Conservation (phyloP, 164 flowering plant genomes). For the Umbilicus rupestris region DNA sequence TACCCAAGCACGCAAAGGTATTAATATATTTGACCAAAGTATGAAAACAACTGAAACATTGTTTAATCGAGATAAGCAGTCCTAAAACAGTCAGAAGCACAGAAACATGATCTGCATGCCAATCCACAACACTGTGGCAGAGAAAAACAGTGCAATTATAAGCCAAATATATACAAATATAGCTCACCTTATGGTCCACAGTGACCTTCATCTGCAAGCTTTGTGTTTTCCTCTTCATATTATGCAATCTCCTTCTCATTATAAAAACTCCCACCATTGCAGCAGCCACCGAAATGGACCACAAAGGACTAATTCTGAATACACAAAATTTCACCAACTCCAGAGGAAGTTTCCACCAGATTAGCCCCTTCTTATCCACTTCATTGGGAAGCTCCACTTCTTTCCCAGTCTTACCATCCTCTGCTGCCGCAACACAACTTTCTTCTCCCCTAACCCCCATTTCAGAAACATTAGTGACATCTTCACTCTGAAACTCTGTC, state of each 20-base stretch:
- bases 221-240: constrained; percentile 56
- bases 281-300: constrained; percentile 78
- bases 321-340: constrained; percentile 66
- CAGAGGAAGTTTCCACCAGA: constrained; percentile 87
- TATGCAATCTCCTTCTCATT: constrained; percentile 53
- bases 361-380: constrained; percentile 29
- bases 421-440: neutral
- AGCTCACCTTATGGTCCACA: constrained; percentile 74
- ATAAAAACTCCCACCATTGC: constrained; percentile 68
- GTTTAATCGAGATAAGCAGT: neutral
- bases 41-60: neutral
- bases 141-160: neutral
- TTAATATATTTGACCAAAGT: neutral
- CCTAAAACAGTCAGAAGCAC: neutral
- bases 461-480: neutral
- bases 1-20: constrained; percentile 1
- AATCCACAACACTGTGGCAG: neutral
- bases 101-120: neutral
- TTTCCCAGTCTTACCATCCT: constrained; percentile 10
- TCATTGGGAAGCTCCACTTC: constrained; percentile 14
- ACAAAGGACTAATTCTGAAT: constrained; percentile 62
- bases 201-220: constrained; percentile 59
- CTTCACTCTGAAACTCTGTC: neutral
- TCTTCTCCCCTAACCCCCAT: neutral
- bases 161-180: neutral